phyloP scores from a whole-genome alignment of 2,329 filamentous ascomycete species.

The Rhynchosporium secalis region DNA sequence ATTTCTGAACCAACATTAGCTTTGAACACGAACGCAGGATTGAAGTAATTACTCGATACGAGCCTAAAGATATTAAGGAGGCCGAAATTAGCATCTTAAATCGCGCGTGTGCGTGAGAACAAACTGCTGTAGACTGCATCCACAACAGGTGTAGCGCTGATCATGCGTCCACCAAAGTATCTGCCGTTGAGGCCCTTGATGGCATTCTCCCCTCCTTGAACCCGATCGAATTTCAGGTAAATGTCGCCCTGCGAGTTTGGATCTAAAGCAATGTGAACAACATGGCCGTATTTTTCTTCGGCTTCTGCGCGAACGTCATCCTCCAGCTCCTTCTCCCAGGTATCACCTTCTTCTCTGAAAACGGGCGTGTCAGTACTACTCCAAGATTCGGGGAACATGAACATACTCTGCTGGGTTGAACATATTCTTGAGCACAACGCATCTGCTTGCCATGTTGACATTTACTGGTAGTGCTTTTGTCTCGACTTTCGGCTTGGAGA shows the following conservation, averaged over 20 bases:
- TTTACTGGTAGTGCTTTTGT: conserved; percentile 77
- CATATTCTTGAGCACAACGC: conserved; percentile 92
- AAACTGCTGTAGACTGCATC: conserved; percentile 98
- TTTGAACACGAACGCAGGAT: background rate
- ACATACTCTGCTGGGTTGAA: conserved; percentile 90
- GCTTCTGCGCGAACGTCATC: conserved; percentile 92
- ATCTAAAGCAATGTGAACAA: conserved; percentile 95
- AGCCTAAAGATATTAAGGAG: conserved; percentile 32
- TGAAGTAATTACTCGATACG: conserved; percentile 30
- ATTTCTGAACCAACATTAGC: conserved; percentile 7
- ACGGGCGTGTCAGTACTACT: conserved; percentile 39
- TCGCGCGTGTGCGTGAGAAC: conserved; percentile 83
- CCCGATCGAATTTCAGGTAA: conserved; percentile 96
- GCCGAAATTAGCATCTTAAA: conserved; percentile 53
- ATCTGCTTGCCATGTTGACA: conserved; percentile 89
- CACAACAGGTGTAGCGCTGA: conserved; percentile 93
- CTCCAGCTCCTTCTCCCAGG: conserved; percentile 91
- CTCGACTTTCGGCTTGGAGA: conserved; percentile 77
- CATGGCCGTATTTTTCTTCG: conserved; percentile 91
- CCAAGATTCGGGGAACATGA: background rate
- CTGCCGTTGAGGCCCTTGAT: conserved; percentile 97
- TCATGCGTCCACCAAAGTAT: conserved; percentile 90
- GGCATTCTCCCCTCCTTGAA: conserved; percentile 93
- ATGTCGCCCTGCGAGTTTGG: conserved; percentile 93
- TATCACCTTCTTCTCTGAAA: conserved; percentile 76